These are phyloP conservation scores for Rosa chinensis DNA, from an alignment of 306 rosid species.

Conservation along the genomic window DNA sequence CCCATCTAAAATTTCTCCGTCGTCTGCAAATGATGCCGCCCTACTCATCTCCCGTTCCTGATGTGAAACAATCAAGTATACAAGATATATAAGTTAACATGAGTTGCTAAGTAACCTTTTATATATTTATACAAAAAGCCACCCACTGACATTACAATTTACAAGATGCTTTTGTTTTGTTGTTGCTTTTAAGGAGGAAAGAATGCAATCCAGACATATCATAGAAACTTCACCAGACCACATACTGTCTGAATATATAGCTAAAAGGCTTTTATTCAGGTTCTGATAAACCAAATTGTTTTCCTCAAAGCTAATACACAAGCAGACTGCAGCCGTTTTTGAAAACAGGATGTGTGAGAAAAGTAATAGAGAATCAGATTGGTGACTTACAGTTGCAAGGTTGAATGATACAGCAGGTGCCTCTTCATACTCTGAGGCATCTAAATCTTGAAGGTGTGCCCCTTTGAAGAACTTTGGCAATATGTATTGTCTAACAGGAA, in stretches of 20 bases:
- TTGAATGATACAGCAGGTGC: conserved; percentile 49
- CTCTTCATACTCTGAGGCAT: conserved; percentile 81
- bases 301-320: neutral
- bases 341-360: neutral
- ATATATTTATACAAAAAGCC: neutral
- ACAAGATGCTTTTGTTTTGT: neutral
- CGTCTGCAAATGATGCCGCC: conserved; percentile 53
- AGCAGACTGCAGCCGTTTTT: neutral
- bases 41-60: conserved; percentile 55
- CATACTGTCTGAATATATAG: neutral
- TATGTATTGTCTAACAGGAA: conserved; percentile 83
- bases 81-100: conserved; percentile 7
- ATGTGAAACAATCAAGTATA: conserved; percentile 6
- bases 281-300: neutral
- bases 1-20: conserved; percentile 63
- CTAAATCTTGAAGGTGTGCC: conserved; percentile 75
- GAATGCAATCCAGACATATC: neutral
- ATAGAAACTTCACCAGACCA: neutral
- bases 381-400: conserved; percentile 44
- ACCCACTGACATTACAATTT: conserved; percentile 8
- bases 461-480: conserved; percentile 75
- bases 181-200: neutral
- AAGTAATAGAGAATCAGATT: neutral
- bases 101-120: neutral
- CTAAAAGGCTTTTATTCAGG: neutral